These are phyloP conservation scores for Cytospora paraplurivora DNA, from an alignment of 2,329 filamentous ascomycete genomes.

Conservation along the genomic window DNA sequence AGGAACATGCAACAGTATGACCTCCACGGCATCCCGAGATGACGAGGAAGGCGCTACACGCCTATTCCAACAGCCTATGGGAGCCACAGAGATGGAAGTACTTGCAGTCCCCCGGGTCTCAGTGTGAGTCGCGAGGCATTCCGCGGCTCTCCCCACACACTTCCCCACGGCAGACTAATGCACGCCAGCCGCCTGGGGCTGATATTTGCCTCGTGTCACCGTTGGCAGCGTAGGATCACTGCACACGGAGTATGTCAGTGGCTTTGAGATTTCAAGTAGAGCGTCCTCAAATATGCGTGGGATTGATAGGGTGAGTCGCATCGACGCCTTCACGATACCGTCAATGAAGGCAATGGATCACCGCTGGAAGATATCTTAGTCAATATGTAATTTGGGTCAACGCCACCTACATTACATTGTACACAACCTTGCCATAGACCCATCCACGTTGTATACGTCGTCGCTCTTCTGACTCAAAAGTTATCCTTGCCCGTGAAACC, in stretches of 20 bases:
- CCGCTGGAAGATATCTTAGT: background rate
- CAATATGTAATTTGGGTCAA: background rate
- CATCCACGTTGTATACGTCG: background rate
- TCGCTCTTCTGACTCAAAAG: conserved; percentile 43
- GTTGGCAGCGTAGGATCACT: background rate
- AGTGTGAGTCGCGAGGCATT: background rate
- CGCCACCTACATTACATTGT: conserved; percentile 1
- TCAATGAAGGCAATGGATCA: background rate
- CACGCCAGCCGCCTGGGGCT: conserved; percentile 3
- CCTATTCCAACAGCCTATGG: background rate
- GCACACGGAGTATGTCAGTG: background rate
- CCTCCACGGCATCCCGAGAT: background rate
- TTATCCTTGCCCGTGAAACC: conserved; percentile 57
- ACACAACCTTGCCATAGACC: background rate
- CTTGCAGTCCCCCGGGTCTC: background rate
- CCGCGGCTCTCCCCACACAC: background rate
- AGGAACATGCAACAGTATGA: background rate
- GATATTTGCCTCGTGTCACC: no score
- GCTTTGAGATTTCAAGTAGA: background rate
- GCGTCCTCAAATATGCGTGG: background rate
- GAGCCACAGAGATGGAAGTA: background rate
- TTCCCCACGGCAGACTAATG: conserved; percentile 7
- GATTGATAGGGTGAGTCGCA: background rate
- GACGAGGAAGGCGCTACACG: background rate
- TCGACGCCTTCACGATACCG: background rate